phyloP scores from a whole-genome alignment of 805 yeast species.

The Candida qinlingensis region DNA sequence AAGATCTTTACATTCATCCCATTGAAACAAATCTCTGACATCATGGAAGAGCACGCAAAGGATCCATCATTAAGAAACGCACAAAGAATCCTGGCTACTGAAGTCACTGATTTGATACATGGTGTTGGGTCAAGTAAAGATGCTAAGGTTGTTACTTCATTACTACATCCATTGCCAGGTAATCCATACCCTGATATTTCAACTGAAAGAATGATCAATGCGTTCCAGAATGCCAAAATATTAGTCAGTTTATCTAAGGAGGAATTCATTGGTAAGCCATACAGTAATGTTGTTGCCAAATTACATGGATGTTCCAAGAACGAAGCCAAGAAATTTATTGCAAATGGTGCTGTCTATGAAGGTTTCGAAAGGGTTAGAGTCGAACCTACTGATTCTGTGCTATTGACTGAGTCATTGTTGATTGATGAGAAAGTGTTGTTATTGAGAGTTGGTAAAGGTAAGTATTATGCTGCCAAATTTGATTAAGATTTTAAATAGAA shows the following conservation, averaged over 20 bases:
- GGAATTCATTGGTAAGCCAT: constrained; percentile 34
- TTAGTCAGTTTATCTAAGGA: constrained; percentile 32
- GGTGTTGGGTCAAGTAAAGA: constrained; percentile 72
- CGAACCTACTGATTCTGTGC: constrained; percentile 44
- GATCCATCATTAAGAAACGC: constrained; percentile 67
- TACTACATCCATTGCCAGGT: constrained; percentile 57
- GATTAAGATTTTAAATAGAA: neutral
- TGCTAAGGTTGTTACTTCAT: constrained; percentile 61
- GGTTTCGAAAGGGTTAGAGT: constrained; percentile 56
- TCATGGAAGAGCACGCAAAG: constrained; percentile 46
- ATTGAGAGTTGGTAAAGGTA: constrained; percentile 70
- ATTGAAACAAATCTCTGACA: constrained; percentile 44
- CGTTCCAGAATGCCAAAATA: constrained; percentile 57
- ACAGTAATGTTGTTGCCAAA: constrained; percentile 48
- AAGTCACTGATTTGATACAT: constrained; percentile 82
- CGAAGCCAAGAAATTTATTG: constrained; percentile 57
- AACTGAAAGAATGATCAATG: constrained; percentile 44
- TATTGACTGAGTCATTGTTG: constrained; percentile 44
- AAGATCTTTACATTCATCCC: constrained; percentile 81
- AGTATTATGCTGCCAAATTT: constrained; percentile 49
- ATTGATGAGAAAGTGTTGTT: constrained; percentile 58
- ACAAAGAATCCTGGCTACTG: constrained; percentile 73
- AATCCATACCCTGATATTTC: constrained; percentile 42
- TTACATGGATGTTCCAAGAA: constrained; percentile 45
- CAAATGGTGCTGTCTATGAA: constrained; percentile 66